Evolutionary conservation across 164 flowering plant species (phyloP), one percentile per base, ranked within the genome.

Genomic region (Tinospora cordifolia): DNA sequence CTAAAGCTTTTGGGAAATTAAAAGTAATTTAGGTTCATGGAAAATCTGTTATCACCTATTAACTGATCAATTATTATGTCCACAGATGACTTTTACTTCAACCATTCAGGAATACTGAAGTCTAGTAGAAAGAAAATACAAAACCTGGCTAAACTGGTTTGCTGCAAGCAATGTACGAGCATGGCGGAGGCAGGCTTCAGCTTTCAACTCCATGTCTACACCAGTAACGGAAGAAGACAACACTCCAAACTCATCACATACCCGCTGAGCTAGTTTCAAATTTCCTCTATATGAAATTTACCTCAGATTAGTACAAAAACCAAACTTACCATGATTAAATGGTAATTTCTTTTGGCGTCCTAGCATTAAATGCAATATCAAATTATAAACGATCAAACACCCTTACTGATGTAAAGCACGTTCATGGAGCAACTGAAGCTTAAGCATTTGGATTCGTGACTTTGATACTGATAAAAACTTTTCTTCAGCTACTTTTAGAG

Each of bases 101-200:
- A 24, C 30, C 15, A 4, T 30, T 24, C 10, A 49, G 60, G 30
- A 62, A 60, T 15, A 19, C 21, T 14, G 13, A 60, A 54, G 40
- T 27, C 1, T 66, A 25, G 40, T n/a, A 39, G 40, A 38, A 6
- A 44, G 26, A 47, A 74, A 65, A 17, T 10, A 60, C 21, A 21
- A 47, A 66, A 91, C 98, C 97, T 89, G 90, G 78, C 87, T 82
- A 77, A 81, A 94, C 80, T 94, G 96, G 34, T 92, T 89, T 49
- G 92, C 97, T 26, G 96, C 97, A 72, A 94, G 95, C 69, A 94
- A 78, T 21, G 97, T 94, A 30, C 97, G 95, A 75, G 97, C 97
- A 79, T 79, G 88, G 17, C 97, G 91, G 80, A 94, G 84, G 75
- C 87, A 84, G 67, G 93, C 90, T 84, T 92, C 97, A 65, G 86